Conservation (phyloP, 2,329 filamentous ascomycete species). For the Botrytis pseudocinerea region DNA sequence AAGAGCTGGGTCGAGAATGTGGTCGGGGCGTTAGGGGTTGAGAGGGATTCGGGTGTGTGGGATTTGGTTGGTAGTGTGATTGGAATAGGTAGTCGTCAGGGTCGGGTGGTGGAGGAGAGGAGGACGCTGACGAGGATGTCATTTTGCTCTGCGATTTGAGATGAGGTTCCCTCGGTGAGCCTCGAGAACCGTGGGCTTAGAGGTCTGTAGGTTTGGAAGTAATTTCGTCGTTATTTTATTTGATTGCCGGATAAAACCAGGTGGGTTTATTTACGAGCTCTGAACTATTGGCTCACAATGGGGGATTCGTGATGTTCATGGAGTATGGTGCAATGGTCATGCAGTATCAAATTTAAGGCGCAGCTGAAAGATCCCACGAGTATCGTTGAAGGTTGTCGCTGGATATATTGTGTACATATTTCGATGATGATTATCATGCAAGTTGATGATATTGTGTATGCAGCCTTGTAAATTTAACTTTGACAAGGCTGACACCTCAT, state of each 20-base stretch:
- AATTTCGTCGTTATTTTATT: background rate
- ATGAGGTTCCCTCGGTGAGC: background rate
- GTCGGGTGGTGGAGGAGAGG: slow-evolving; percentile 9
- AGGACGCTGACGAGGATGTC: slow-evolving; percentile 18
- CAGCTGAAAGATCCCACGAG: background rate
- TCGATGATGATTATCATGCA: background rate
- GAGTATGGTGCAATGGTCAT: too few species aligned
- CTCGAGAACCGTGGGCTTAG: background rate
- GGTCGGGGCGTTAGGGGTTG: background rate
- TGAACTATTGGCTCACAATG: background rate
- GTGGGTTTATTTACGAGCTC: background rate
- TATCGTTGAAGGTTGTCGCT: background rate
- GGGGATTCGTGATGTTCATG: background rate
- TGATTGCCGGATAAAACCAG: background rate
- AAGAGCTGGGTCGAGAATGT: background rate
- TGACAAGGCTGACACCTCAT: slow-evolving; percentile 1
- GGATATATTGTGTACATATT: background rate
- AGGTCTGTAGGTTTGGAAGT: background rate
- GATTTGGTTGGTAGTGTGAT: slow-evolving; percentile 5
- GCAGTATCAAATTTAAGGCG: too few species aligned
- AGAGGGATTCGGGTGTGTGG: background rate
- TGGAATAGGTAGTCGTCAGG: slow-evolving; percentile 20
- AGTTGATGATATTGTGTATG: background rate
- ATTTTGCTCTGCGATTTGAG: background rate
- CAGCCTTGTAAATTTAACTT: background rate